Evolutionary conservation across 805 yeast genomes (phyloP).

Genomic region (Nakazawaea ernobii): DNA sequence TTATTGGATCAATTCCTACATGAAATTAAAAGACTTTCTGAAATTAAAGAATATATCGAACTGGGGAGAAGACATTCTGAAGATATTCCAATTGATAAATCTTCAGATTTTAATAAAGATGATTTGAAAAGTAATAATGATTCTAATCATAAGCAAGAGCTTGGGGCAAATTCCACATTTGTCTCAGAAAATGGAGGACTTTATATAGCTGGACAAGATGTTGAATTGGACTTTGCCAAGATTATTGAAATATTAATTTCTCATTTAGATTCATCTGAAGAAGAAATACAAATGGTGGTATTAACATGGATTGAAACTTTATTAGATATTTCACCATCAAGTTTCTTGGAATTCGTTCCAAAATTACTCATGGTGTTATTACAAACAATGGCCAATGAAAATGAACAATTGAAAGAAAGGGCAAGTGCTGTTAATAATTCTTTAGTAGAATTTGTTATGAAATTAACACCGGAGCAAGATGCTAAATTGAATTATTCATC

Average conservation of each 20-base stretch:
- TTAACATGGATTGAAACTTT: slow-evolving; percentile 78
- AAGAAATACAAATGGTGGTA: slow-evolving; percentile 73
- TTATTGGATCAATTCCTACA: slow-evolving; percentile 68
- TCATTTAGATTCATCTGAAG: slow-evolving; percentile 67
- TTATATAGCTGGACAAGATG: slow-evolving; percentile 75
- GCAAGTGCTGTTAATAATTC: slow-evolving; percentile 54
- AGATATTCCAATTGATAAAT: slow-evolving; percentile 18
- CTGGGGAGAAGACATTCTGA: slow-evolving; percentile 14
- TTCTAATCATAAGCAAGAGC: slow-evolving; percentile 14
- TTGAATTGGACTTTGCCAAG: slow-evolving; percentile 71
- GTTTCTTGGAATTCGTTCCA: slow-evolving; percentile 70
- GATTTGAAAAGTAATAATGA: slow-evolving; percentile 23
- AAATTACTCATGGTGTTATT: slow-evolving; percentile 66
- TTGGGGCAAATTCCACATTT: slow-evolving; percentile 3
- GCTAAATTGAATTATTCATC: slow-evolving; percentile 44
- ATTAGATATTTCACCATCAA: slow-evolving; percentile 66
- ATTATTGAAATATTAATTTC: slow-evolving; percentile 79
- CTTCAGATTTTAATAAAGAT: slow-evolving; percentile 13
- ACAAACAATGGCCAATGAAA: slow-evolving; percentile 52
- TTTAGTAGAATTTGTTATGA: slow-evolving; percentile 47
- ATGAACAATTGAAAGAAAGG: slow-evolving; percentile 42
- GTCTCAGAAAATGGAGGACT: slow-evolving; percentile 39
- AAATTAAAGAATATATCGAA: slow-evolving; percentile 52
- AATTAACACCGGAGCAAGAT: slow-evolving; percentile 32
- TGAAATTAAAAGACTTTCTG: slow-evolving; percentile 74